Percentiles rank a stretch among this genome's conserved stretches.
Conservation (phyloP, 169 alveolate genomes). For the Plasmodium billcollinsi region DNA sequence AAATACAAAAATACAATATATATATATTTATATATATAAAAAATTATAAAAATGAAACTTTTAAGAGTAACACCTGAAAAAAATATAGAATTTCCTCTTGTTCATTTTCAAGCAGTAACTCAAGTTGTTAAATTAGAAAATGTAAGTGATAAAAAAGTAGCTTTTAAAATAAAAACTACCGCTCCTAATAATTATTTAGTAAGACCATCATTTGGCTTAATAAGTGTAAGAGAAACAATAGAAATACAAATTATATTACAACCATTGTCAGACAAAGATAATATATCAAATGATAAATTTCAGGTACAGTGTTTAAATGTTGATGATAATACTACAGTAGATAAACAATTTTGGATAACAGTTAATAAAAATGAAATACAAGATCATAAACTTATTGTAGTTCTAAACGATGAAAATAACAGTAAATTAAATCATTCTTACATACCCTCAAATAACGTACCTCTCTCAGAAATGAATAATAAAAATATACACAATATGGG, state of each 20-base stretch:
- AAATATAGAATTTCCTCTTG: slow-evolving; percentile 90
- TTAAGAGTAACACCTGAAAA: slow-evolving; percentile 89
- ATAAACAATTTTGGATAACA: slow-evolving; percentile 89
- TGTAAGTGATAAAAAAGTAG: slow-evolving; percentile 87
- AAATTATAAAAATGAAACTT: slow-evolving; percentile 74
- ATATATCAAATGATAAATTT: slow-evolving; percentile 87
- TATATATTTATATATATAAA: neutral
- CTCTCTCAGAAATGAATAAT: slow-evolving; percentile 82
- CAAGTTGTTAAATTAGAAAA: slow-evolving; percentile 88
- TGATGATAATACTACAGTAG: slow-evolving; percentile 84
- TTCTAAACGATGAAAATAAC: slow-evolving; percentile 85
- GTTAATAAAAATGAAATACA: slow-evolving; percentile 86
- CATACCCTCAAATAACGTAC: slow-evolving; percentile 82
- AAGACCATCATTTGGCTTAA: slow-evolving; percentile 89
- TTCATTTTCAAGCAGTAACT: slow-evolving; percentile 89
- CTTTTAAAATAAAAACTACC: slow-evolving; percentile 91
- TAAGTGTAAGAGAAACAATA: slow-evolving; percentile 86
- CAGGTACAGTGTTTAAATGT: slow-evolving; percentile 87
- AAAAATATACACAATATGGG: slow-evolving; percentile 81
- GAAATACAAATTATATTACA: slow-evolving; percentile 90
- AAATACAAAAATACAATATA: too few relatives aligned
- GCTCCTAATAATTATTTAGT: slow-evolving; percentile 92
- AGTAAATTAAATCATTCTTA: slow-evolving; percentile 80
- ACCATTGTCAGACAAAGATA: slow-evolving; percentile 89
- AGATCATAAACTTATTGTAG: slow-evolving; percentile 89